Conservation (phyloP, 176 grass and related monocot genomes). For the Carex scoparia region DNA sequence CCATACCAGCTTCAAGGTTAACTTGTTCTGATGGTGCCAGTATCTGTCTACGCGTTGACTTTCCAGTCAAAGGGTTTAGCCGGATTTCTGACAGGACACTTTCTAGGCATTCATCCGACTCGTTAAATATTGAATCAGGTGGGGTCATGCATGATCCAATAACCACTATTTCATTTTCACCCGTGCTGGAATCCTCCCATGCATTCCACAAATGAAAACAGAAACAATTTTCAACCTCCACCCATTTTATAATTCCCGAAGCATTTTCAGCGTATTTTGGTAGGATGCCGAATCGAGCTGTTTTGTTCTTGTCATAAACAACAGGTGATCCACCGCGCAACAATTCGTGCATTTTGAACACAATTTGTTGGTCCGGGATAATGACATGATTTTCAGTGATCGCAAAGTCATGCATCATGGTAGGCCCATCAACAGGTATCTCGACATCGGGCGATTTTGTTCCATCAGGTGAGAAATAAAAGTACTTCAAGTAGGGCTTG, state of each 20-base stretch:
- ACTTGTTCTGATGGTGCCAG: constrained; percentile 40
- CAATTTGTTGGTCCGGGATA: constrained; percentile 81
- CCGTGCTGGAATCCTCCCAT: constrained; percentile 62
- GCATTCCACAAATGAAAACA: constrained; percentile 99
- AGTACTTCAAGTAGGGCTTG: constrained; percentile 81
- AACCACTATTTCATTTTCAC: constrained; percentile 81
- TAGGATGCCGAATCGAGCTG: constrained; percentile 53
- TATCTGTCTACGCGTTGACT: constrained; percentile 37
- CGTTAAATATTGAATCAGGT: constrained; percentile 82
- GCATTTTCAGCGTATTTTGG: constrained; percentile 50
- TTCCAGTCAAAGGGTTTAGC: constrained; percentile 47
- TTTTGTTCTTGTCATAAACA: constrained; percentile 68
- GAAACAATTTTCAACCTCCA: constrained; percentile 76
- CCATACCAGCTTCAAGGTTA: constrained; percentile 96
- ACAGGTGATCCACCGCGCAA: constrained; percentile 72
- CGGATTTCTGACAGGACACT: constrained; percentile 84
- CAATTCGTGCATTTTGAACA: constrained; percentile 87
- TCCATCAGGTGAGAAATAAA: constrained; percentile 62
- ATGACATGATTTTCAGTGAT: constrained; percentile 66
- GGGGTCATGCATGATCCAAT: constrained; percentile 97
- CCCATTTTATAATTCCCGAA: constrained; percentile 46
- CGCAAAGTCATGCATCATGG: constrained; percentile 95
- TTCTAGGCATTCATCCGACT: constrained; percentile 46
- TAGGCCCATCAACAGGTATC: constrained; percentile 60
- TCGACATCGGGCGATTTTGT: constrained; percentile 61